Base-by-base conservation (phyloP, 164 flowering plant species). In the Litsea cubeba region DNA sequence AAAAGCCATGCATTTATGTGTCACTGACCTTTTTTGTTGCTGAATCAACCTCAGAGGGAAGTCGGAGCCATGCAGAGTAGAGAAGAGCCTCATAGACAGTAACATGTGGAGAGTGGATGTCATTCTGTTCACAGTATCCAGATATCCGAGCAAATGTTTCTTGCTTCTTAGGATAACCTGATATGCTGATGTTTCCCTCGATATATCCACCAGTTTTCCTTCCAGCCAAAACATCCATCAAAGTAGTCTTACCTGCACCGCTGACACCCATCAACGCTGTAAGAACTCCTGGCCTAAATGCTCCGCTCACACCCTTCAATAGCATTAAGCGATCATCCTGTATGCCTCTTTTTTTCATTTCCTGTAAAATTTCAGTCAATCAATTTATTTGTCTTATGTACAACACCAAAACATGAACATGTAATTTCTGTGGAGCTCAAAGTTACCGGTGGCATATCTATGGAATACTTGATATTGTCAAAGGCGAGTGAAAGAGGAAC, bases 181-280 rank as follows among this genome's bases (percentile, higher is more conserved):
- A 85, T 12, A 87, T 78, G n/a, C 65, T 81, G 70, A 87, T 82
- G 74, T 18, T 74, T 71, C 88, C 90, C 17, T 81, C 84, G 23
- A 85, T 78, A 54, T 84, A 80, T 68, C 90, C 88, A 63, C 84
- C 75, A 1, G 81, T 87, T 78, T 87, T 87, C 32, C 90, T 77
- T 65, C 88, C 90, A 0, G 88, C 84, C 68, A 87, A 76, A 35
- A 87, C 88, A 68, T 87, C 90, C 79, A 87, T 75, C 8, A 87
- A 79, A 26, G 88, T 85, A 0, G 88, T 87, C 72, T 87, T 87
- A 17, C 90, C 90, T 64, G 90, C 90, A 20, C 88, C 90, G 75
- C 88, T 87, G 23, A 82, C 84, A 68, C 90, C 90, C 87, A 87
- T 84, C 58, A 87, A 75, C 14, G 89, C 89, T 26, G 87, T 86